Base-by-base conservation (phyloP, 192 early-diverging fungal genomes). In the Kappamyces sp. region DNA sequence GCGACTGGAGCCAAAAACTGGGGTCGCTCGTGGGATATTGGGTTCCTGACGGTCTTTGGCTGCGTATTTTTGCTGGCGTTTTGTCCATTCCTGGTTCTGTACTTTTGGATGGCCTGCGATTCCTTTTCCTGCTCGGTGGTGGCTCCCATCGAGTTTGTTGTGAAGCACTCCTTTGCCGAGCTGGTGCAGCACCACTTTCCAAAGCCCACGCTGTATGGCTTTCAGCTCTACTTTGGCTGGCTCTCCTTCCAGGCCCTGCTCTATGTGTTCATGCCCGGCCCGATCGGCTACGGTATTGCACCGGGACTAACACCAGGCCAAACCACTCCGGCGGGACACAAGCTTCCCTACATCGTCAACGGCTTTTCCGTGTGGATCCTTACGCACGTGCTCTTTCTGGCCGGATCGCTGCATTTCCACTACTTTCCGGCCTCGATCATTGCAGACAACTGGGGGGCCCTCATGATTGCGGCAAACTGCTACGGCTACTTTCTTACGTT, bases 401-500 rank as follows among this genome's bases (percentile, higher is more conserved):
- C 59, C 50, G 82, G 76, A 14, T 84, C 85, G 37, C 63, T 83
- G 15, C 75, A 76, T 51, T 70, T 87, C 46, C 75, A 74, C 43
- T 76, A 76, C 63, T 90, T 84, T 69, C 61, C 74, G 15, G 70
- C 79, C 6, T 72, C 86, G 1, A 76, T 90, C 47, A 79, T 90
- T 46, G 74, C 83, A 65, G 86, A 90, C 71, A 68, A 87, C 76
- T 90, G 85, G 84, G 84, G 81, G 14, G 71, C 68, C 34, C 78
- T 90, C 40, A 65, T 88, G 46, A 54, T 87, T 38, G 85, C 84
- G 15, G 81, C 85, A 64, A 88, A 87, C 68, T 45, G 76, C 38
- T 87, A 88, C 70, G 88, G 88, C 29, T 90, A 86, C 76, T 78
- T 83, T 63, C 69, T 90, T 62, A 83, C 86, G 35, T 66, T 80